phyloP scores from a whole-genome alignment of 306 rosid species.

The Acacia acuminata region DNA sequence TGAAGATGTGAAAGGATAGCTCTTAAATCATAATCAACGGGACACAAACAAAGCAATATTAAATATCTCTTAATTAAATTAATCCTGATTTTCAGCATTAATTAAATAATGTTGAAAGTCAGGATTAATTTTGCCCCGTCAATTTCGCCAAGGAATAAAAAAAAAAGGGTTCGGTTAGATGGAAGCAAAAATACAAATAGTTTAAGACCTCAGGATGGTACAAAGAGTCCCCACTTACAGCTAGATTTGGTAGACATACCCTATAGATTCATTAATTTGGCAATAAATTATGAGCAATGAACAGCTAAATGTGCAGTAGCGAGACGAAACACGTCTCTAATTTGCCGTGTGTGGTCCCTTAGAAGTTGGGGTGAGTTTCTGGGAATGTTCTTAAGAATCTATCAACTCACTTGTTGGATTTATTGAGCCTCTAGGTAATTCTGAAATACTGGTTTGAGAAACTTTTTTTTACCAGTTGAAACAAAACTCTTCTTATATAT shows the following conservation, averaged over 20 bases:
- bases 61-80: no score
- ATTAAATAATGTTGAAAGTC: not conserved
- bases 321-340: not conserved
- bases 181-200: not conserved
- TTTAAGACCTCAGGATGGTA: not conserved
- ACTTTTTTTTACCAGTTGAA: no score
- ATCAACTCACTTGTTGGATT: no score
- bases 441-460: no score
- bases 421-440: no score
- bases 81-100: no score
- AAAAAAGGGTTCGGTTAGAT: not conserved
- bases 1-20: not conserved
- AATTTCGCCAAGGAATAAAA: not conserved
- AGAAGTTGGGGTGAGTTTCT: not conserved
- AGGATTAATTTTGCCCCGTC: not conserved
- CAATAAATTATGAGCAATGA: not conserved
- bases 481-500: no score
- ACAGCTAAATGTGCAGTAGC: not conserved
- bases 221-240: constrained; percentile 21
- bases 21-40: not conserved
- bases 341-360: not conserved
- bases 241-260: not conserved
- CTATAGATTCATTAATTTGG: not conserved
- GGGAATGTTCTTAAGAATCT: constrained; percentile 10
- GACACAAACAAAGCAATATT: not conserved